Conservation (phyloP, 2,329 filamentous ascomycete species). For the Thermothelomyces thermophilus region DNA sequence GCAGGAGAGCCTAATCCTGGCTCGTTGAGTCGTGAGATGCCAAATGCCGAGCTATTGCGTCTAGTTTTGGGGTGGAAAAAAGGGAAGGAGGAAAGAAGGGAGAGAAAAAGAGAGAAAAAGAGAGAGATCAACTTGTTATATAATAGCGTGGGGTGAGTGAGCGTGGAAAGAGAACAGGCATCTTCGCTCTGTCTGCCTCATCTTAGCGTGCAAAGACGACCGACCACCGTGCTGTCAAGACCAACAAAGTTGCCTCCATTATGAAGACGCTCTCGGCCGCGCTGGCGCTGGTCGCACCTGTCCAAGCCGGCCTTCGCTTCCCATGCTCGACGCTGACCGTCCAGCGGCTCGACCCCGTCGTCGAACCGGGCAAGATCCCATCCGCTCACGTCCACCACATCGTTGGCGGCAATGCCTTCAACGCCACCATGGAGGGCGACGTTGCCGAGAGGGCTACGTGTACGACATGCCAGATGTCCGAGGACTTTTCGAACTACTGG, state of each 20-base stretch:
- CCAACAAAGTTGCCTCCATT: neutral
- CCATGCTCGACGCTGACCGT: constrained; percentile 27
- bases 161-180: too few species aligned
- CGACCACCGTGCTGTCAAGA: neutral
- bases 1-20: neutral
- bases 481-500: constrained; percentile 30
- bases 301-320: constrained; percentile 26
- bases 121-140: too few species aligned
- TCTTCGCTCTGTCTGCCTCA: neutral
- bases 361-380: constrained; percentile 23
- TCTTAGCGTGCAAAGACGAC: neutral
- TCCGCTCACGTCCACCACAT: constrained; percentile 26
- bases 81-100: too few species aligned
- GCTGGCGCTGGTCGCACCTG: constrained; percentile 15
- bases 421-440: constrained; percentile 23
- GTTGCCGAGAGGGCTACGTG: constrained; percentile 21
- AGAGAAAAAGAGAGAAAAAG: too few species aligned
- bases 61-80: too few species aligned
- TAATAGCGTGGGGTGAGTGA: too few species aligned
- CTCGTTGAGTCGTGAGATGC: too few species aligned
- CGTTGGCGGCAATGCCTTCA: constrained; percentile 26
- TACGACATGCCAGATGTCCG: constrained; percentile 28
- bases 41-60: too few species aligned
- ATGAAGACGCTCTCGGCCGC: constrained; percentile 2
- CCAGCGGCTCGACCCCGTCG: constrained; percentile 26